Evolutionary conservation across 352 stramenopile species (phyloP).

Genomic region (Pythium rishiriense): DNA sequence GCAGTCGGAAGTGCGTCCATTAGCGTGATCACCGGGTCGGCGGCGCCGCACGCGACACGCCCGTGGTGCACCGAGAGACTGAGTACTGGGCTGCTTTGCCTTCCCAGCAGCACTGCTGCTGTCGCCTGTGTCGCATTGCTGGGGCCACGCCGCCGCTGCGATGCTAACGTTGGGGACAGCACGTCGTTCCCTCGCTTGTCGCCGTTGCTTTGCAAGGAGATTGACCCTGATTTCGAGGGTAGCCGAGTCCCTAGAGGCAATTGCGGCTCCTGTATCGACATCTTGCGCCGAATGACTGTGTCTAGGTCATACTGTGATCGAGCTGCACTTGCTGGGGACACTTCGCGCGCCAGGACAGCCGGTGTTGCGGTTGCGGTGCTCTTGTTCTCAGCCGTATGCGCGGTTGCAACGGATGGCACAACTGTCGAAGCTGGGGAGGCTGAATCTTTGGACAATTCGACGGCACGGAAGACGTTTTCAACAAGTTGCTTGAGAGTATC

Average conservation of each 20-base stretch:
- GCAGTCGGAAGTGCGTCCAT: constrained; percentile 33
- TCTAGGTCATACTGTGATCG: constrained; percentile 69
- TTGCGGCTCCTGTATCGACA: constrained; percentile 52
- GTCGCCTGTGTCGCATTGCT: neutral
- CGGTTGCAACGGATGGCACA: neutral
- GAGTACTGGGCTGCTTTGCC: constrained; percentile 40
- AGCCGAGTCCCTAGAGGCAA: constrained; percentile 3
- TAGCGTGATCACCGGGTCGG: constrained; percentile 41
- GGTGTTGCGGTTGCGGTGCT: neutral
- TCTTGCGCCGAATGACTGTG: constrained; percentile 77
- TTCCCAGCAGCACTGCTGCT: constrained; percentile 7
- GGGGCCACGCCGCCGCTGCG: constrained; percentile 5
- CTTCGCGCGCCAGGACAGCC: constrained; percentile 28
- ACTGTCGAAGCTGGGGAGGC: constrained; percentile 27
- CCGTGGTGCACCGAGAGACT: constrained; percentile 49
- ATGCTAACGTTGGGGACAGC: constrained; percentile 1
- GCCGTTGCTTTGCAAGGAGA: neutral
- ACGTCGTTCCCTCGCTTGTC: neutral
- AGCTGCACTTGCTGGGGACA: constrained; percentile 1
- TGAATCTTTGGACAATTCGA: constrained; percentile 79
- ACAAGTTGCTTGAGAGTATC: constrained; percentile 78
- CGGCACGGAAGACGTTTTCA: constrained; percentile 75
- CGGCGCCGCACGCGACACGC: constrained; percentile 53
- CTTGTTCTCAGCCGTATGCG: neutral
- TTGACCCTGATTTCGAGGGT: neutral